phyloP scores from a whole-genome alignment of 441 rosid genomes.

The Erodium texanum region DNA sequence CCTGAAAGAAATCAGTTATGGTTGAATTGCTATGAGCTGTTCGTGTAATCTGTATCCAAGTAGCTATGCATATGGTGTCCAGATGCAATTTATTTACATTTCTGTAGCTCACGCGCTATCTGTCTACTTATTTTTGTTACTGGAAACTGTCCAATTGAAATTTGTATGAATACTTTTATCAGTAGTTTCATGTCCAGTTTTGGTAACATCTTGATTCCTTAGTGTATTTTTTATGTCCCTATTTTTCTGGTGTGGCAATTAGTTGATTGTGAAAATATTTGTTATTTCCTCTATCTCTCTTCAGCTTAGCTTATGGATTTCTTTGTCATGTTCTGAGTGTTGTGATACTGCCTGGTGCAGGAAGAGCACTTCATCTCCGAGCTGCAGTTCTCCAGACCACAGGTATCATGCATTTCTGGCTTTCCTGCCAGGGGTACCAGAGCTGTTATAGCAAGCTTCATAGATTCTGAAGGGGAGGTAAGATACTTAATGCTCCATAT shows the following conservation, averaged over 20 bases:
- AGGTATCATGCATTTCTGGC: conserved; percentile 55
- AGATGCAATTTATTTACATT: background rate
- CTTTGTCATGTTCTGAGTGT: background rate
- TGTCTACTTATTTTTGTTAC: background rate
- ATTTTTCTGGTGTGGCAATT: background rate
- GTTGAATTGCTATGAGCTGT: background rate
- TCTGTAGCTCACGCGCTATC: background rate
- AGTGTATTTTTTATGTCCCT: background rate
- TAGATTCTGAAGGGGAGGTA: conserved; percentile 47
- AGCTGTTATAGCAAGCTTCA: conserved; percentile 50
- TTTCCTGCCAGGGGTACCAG: conserved; percentile 67
- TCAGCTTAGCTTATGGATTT: background rate
- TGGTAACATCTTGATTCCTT: background rate
- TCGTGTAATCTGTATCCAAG: background rate
- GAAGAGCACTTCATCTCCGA: conserved; percentile 73
- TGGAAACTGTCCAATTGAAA: background rate
- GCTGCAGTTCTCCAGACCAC: conserved; percentile 78
- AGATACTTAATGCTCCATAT: conserved; percentile 10
- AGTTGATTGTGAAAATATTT: background rate
- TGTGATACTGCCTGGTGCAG: conserved; percentile 30
- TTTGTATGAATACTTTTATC: background rate
- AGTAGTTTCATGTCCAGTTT: background rate
- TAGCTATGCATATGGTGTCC: background rate
- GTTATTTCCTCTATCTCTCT: background rate
- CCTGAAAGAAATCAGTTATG: background rate